Evolutionary conservation across 2,329 filamentous ascomycete species (phyloP), one percentile per base, ranked within the genome.

Genomic region (Didymella keratinophila): DNA sequence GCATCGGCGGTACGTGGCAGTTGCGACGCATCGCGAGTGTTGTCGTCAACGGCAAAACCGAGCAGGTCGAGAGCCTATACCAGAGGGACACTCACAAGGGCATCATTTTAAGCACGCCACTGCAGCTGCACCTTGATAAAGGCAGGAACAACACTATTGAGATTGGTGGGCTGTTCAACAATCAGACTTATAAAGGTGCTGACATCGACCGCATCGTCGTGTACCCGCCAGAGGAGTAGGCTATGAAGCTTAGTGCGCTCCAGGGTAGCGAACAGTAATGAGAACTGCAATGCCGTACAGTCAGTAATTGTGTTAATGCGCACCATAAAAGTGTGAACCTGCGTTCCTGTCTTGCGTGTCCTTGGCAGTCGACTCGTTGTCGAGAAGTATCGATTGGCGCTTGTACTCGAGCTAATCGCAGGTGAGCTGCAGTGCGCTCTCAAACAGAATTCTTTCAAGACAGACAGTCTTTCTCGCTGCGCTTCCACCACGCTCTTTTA

Each of bases 141-240:
- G 85, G 85, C 2, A 77, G 74, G 11, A 84, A 86, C 14, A 88
- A 88, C 60, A 84, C 79, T 0, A 86, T 88, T 49, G 84, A 82
- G 1, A 78, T 88, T 23, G 85, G 86, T 0, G 86, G 86, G 0
- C 59, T 87, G 44, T 79, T 72, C 46, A 87, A 88, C 54, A 85
- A 84, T 0, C 77, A 84, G 45, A 82, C 85, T 54, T 78, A 80
- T 18, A 86, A 84, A 69, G 84, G 85, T 0, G 85, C 83, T 0
- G 86, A 88, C 65, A 66, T 88, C 21, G 86, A 88, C 62, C 78
- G 80, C 14, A 83, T 88, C 63, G 79, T 87, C 1, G 86, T 88
- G 0, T 87, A 87, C 69, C 85, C 85, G 1, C 76, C 83, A 0
- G 85, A 87, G 71, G 60, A 67, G 42, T 70, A 67, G 34, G 14